Percentiles rank a stretch among this genome's conserved stretches.
Conservation (phyloP, 306 rosid species). For the Canavalia gladiata region DNA sequence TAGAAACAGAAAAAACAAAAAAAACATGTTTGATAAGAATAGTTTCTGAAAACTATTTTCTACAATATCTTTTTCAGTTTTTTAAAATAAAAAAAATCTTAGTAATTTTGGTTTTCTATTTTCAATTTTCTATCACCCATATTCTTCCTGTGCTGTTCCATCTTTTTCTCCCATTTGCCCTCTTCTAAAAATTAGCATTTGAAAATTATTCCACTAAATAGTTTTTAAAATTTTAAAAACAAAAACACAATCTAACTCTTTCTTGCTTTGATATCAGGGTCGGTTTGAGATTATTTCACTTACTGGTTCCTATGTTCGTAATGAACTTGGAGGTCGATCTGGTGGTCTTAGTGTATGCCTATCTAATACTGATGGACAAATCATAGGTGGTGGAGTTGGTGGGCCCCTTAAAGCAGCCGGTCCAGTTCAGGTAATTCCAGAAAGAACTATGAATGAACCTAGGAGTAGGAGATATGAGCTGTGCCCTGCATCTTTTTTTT, state of each 20-base stretch:
- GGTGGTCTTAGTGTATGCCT: slow-evolving; percentile 95
- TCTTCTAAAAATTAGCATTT: too few relatives aligned
- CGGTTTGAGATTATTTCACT: slow-evolving; percentile 92
- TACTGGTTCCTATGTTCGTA: slow-evolving; percentile 88
- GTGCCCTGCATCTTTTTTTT: background rate
- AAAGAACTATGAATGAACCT: slow-evolving; percentile 21
- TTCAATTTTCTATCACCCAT: too few relatives aligned
- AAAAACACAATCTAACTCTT: background rate
- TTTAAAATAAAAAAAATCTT: too few relatives aligned
- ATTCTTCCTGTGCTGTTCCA: too few relatives aligned
- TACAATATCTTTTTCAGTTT: too few relatives aligned
- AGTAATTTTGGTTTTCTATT: too few relatives aligned
- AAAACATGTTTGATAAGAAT: too few relatives aligned
- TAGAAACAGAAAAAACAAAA: too few relatives aligned
- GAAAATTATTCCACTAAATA: too few relatives aligned
- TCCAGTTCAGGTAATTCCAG: slow-evolving; percentile 89
- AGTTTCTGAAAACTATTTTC: too few relatives aligned
- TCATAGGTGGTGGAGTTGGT: slow-evolving; percentile 96
- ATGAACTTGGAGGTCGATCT: slow-evolving; percentile 71
- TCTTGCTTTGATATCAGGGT: slow-evolving; percentile 69
- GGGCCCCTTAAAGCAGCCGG: slow-evolving; percentile 94
- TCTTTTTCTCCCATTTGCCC: too few relatives aligned
- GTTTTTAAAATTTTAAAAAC: too few relatives aligned
- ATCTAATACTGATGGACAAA: slow-evolving; percentile 85
- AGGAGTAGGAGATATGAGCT: slow-evolving; percentile 37